These are phyloP conservation scores for Colletotrichum costaricense DNA, from an alignment of 2,329 filamentous ascomycete species.

Conservation along the genomic window DNA sequence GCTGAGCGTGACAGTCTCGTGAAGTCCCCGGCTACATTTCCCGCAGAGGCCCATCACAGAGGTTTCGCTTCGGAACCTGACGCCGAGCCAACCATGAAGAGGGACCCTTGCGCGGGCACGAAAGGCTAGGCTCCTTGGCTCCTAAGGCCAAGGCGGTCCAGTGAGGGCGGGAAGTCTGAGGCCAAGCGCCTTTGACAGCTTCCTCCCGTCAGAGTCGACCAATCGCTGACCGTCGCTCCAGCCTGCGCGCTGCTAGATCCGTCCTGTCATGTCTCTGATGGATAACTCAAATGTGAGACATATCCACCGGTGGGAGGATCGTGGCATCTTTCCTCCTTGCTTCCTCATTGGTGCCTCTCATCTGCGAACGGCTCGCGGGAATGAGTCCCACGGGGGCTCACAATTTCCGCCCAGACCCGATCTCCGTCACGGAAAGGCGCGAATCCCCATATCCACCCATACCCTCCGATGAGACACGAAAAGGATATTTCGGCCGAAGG, in stretches of 20 bases:
- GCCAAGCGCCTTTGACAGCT: conserved; percentile 22
- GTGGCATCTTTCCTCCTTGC: conserved; percentile 18
- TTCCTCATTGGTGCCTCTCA: conserved; percentile 11
- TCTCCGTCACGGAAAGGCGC: conserved; percentile 2
- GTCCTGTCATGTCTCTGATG: conserved; percentile 13
- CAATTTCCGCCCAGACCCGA: conserved; percentile 7
- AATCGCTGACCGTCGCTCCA: not conserved
- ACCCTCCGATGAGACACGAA: conserved; percentile 7
- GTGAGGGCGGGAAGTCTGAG: conserved; percentile 30
- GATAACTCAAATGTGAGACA: conserved; percentile 28
- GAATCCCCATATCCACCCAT: not conserved
- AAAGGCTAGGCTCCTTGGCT: conserved; percentile 16
- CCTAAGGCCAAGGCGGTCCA: conserved; percentile 11
- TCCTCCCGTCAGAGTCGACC: not conserved
- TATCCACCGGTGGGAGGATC: not conserved
- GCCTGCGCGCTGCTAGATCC: conserved; percentile 7
- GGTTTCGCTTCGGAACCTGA: not conserved
- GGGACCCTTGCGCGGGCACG: not conserved
- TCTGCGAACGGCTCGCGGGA: conserved; percentile 30
- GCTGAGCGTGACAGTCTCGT: not conserved
- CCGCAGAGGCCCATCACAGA: not conserved
- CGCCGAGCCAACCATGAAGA: not conserved
- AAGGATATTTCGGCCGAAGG: conserved; percentile 20
- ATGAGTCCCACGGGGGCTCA: not conserved
- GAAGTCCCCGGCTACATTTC: conserved; percentile 13